Evolutionary conservation across 169 alveolate genomes (phyloP), one percentile per base, ranked within the genome.

Genomic region (Plasmodium blacklocki): DNA sequence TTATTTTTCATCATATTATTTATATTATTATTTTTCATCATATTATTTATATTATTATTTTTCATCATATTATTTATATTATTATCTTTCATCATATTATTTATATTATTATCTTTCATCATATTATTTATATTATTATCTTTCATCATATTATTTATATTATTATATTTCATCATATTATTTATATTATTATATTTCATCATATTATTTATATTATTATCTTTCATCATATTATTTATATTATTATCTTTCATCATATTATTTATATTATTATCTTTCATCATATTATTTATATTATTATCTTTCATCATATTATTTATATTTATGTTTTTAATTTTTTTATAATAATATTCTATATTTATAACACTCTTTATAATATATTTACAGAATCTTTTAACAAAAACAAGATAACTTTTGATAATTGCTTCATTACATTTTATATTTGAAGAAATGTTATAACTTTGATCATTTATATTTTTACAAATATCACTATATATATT

Each of bases 391-490:
- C 39, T 83, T 19, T 67, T 83, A 6, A 83, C 39, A 67, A 83
- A 83, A 54, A 56, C 21, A 29, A 83, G 19, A 54, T 83, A 83
- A 21, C 73, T 68, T 18, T 50, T 56, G 12, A 68, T 14, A 2
- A 83, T 83, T 39, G 54, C 85, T 32, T 83, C n/a, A 21, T 83
- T 83, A 23, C 29, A 83, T 43, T 83, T 45, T 21, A 68, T 67
- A 58, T 43, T 60, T 29, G 73, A 52, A 54, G 70, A 68, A 18
- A 19, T 39, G 9, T 39, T 39, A n/a, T 59, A 58, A 83, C 23
- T 19, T 19, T 83, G 91, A n/a, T 70, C 6, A 52, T 68, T 83
- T 83, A 83, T 62, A 26, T 54, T 23, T 2, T 32, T 18, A 49
- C 52, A 68, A 54, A 70, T 67, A 45, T 54, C 68, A 47, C 73